A percentile compares a stretch with the other conserved stretches of the same genome.
Conservation (phyloP, 768 basidiomycete genomes). For the Lactarius tabidus region DNA sequence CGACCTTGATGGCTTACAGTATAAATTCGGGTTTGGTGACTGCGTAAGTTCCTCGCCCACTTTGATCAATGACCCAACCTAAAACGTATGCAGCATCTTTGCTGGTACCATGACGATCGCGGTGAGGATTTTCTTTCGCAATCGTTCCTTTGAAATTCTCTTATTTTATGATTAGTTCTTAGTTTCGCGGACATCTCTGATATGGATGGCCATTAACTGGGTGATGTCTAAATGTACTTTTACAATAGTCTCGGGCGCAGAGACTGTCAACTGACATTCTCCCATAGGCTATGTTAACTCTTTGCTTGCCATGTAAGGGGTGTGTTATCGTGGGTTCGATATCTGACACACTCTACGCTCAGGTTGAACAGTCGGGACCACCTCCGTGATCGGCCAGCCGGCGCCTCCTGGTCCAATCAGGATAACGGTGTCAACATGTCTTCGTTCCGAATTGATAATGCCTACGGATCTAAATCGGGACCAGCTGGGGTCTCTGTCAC, state of each 20-base stretch:
- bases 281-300: too few species aligned
- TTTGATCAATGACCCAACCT: neutral
- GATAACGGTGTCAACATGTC: too few species aligned
- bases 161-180: slow-evolving; percentile 20
- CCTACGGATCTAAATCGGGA: neutral
- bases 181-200: slow-evolving; percentile 35
- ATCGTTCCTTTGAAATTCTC: neutral
- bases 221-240: too few species aligned
- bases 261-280: too few species aligned
- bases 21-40: slow-evolving; percentile 30
- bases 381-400: neutral
- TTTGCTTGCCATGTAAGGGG: too few species aligned
- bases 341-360: neutral
- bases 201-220: too few species aligned
- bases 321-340: too few species aligned
- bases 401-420: too few species aligned
- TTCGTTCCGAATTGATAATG: too few species aligned
- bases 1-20: slow-evolving; percentile 29
- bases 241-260: too few species aligned
- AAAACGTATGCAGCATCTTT: slow-evolving; percentile 23
- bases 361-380: too few species aligned
- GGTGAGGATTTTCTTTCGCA: slow-evolving; percentile 7
- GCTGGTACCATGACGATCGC: slow-evolving; percentile 20
- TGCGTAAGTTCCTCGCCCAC: slow-evolving; percentile 17
- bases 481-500: too few species aligned